Evolutionary conservation across 169 alveolate genomes (phyloP).

Genomic region (Plasmodium vivax): DNA sequence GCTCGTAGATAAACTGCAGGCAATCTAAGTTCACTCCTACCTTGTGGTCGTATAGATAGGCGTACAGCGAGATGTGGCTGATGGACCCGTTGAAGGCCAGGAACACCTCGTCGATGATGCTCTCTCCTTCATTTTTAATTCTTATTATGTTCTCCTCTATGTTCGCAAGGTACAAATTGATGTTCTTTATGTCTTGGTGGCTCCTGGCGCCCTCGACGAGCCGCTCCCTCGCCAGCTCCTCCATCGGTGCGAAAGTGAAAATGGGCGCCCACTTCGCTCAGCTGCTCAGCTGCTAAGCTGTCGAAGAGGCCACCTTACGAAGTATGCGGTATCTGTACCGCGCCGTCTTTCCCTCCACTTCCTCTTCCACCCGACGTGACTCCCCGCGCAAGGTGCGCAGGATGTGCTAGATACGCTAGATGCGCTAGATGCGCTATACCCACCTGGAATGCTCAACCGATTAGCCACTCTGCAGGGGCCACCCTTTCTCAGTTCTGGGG

Average conservation of each 20-base stretch:
- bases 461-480: neutral
- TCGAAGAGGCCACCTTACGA: neutral
- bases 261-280: neutral
- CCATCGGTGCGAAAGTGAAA: neutral
- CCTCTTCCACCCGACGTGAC: neutral
- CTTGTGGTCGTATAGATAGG: slow-evolving; percentile 56
- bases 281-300: neutral
- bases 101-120: slow-evolving; percentile 46
- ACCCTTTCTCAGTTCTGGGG: neutral
- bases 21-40: slow-evolving; percentile 30
- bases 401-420: too few species aligned
- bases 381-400: neutral
- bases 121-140: slow-evolving; percentile 60
- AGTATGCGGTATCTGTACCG: neutral
- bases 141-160: slow-evolving; percentile 64
- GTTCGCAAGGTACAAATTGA: slow-evolving; percentile 25
- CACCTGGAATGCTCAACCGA: neutral
- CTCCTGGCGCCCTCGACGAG: neutral
- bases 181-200: slow-evolving; percentile 44
- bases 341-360: neutral
- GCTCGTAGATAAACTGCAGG: slow-evolving; percentile 34
- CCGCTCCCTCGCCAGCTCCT: neutral
- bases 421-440: too few species aligned
- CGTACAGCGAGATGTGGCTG: slow-evolving; percentile 38
- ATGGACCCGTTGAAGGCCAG: slow-evolving; percentile 64